Percentiles rank a stretch among this genome's conserved stretches.
Conservation (phyloP, 768 basidiomycete genomes). For the Agaricus blazei region DNA sequence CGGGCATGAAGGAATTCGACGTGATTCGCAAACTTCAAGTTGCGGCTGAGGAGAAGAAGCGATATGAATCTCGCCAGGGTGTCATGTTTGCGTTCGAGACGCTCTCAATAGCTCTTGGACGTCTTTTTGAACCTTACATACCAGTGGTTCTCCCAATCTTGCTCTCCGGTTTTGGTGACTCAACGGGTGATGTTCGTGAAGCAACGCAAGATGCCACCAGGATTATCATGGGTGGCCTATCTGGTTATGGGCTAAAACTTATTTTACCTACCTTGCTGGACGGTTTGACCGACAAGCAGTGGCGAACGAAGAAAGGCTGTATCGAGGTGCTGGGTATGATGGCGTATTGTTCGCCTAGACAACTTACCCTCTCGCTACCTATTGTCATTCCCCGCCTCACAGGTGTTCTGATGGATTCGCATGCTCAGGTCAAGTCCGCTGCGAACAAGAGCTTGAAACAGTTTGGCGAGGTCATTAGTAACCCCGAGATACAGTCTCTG, state of each 20-base stretch:
- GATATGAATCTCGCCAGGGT: constrained; percentile 83
- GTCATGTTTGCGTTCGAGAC: constrained; percentile 96
- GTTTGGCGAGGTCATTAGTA: constrained; percentile 97
- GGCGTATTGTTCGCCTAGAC: constrained; percentile 96
- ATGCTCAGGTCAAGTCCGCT: constrained; percentile 88
- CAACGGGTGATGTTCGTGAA: constrained; percentile 83
- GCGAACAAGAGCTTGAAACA: constrained; percentile 96
- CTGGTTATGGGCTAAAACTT: constrained; percentile 92
- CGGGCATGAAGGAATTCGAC: constrained; percentile 78
- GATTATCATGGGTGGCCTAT: constrained; percentile 93
- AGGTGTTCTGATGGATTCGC: constrained; percentile 92
- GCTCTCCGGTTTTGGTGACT: constrained; percentile 82
- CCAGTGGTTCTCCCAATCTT: constrained; percentile 78
- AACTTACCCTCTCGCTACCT: constrained; percentile 90
- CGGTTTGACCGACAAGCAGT: constrained; percentile 96
- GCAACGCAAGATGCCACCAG: constrained; percentile 89
- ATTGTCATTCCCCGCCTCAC: constrained; percentile 97
- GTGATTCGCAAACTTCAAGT: constrained; percentile 67
- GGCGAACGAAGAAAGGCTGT: constrained; percentile 96
- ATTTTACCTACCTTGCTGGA: constrained; percentile 86
- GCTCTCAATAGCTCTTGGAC: constrained; percentile 77
- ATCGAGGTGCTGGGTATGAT: constrained; percentile 97
- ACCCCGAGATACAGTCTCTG: constrained; percentile 92
- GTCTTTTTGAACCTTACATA: constrained; percentile 92
- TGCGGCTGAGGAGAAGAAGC: constrained; percentile 86